Evolutionary conservation across 306 rosid genomes (phyloP).

Genomic region (Purshia tridentata): DNA sequence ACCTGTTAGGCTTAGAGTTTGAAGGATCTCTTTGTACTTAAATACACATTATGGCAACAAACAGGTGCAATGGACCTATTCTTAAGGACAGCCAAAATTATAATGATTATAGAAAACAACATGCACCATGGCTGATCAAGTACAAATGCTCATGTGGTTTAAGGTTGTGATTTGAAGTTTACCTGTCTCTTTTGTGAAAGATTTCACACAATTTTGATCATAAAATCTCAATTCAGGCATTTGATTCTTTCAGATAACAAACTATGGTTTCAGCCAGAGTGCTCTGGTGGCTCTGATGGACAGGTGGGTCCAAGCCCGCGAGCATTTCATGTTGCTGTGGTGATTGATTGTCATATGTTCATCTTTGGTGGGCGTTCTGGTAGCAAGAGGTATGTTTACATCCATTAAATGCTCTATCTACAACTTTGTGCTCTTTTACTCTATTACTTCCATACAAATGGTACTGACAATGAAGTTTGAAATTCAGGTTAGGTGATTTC

Average conservation of each 20-base stretch:
- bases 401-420: background rate
- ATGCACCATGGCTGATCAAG: background rate
- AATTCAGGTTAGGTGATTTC: slow-evolving; percentile 90
- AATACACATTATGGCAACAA: background rate
- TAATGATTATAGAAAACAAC: background rate
- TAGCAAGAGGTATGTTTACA: slow-evolving; percentile 56
- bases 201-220: background rate
- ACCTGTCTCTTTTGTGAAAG: background rate
- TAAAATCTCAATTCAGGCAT: slow-evolving; percentile 15
- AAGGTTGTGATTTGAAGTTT: background rate
- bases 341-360: slow-evolving; percentile 96
- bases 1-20: background rate
- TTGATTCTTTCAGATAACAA: slow-evolving; percentile 57
- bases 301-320: slow-evolving; percentile 87
- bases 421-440: slow-evolving; percentile 7
- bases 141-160: background rate
- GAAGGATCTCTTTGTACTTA: background rate
- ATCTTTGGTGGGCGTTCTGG: slow-evolving; percentile 94
- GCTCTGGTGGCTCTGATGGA: slow-evolving; percentile 84
- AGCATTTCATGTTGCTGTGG: slow-evolving; percentile 86
- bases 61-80: background rate
- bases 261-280: slow-evolving; percentile 86
- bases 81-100: background rate
- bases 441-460: background rate
- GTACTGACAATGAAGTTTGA: slow-evolving; percentile 29